Conservation (phyloP, 805 yeast species). For the Kodamaea laetipori region DNA sequence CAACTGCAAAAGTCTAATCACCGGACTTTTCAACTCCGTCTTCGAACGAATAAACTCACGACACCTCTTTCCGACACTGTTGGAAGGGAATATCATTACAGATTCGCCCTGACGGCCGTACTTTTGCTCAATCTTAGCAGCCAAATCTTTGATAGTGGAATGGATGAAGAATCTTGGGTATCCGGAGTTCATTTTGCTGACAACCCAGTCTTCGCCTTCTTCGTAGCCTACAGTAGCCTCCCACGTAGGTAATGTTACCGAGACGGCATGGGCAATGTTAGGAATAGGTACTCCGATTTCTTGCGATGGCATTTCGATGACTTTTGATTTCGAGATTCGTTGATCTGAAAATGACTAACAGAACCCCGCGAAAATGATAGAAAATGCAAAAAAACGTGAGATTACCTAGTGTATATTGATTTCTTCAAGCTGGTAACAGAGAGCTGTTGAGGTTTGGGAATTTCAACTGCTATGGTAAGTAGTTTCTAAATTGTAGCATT, state of each 20-base stretch:
- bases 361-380: background rate
- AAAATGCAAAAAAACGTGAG: conserved; percentile 6
- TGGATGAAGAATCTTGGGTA: conserved; percentile 87
- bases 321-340: background rate
- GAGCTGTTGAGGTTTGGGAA: no score
- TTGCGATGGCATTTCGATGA: conserved; percentile 34
- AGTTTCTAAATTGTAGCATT: no score
- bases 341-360: background rate
- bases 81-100: conserved; percentile 75
- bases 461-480: no score
- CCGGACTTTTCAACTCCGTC: conserved; percentile 29
- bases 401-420: background rate
- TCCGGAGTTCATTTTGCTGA: conserved; percentile 75
- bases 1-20: conserved; percentile 63
- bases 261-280: conserved; percentile 88
- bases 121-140: conserved; percentile 55
- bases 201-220: conserved; percentile 83
- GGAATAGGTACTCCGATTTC: conserved; percentile 85
- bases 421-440: background rate
- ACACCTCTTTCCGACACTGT: conserved; percentile 79
- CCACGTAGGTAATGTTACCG: conserved; percentile 96
- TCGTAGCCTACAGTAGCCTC: conserved; percentile 89
- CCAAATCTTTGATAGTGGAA: conserved; percentile 57
- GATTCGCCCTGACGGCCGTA: conserved; percentile 82
- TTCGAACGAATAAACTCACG: conserved; percentile 66